These are phyloP conservation scores for Boletellus deceptivus DNA, from an alignment of 1,284 basidiomycete species.

Conservation along the genomic window DNA sequence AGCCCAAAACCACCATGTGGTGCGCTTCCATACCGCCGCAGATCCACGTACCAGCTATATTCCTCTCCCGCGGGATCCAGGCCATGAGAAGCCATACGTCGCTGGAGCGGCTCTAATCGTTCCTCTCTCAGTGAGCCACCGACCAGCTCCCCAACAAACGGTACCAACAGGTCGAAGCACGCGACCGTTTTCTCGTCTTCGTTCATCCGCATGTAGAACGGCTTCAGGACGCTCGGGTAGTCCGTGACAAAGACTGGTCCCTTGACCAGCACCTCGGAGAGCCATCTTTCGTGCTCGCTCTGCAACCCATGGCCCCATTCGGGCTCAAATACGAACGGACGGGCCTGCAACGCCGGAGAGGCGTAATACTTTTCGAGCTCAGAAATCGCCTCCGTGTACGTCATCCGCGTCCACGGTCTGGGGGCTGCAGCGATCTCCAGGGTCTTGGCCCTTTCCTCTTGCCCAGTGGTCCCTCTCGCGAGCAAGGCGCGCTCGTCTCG, in stretches of 20 bases:
- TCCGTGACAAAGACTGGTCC: slow-evolving; percentile 91
- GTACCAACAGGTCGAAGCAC: slow-evolving; percentile 94
- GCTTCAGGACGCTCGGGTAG: slow-evolving; percentile 83
- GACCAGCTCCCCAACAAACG: slow-evolving; percentile 84
- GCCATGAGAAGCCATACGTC: slow-evolving; percentile 50
- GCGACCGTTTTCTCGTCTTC: slow-evolving; percentile 62
- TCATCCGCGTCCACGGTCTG: slow-evolving; percentile 67
- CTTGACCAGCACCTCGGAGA: slow-evolving; percentile 64
- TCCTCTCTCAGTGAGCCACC: slow-evolving; percentile 94
- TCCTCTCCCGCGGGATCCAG: slow-evolving; percentile 45
- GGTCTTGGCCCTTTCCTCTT: slow-evolving; percentile 16
- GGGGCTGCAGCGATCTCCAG: slow-evolving; percentile 38
- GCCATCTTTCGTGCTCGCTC: slow-evolving; percentile 91
- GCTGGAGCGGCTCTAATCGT: slow-evolving; percentile 54
- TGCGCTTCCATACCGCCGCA: slow-evolving; percentile 77
- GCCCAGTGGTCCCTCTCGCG: slow-evolving; percentile 36
- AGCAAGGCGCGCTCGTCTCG: slow-evolving; percentile 36
- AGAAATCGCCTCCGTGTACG: slow-evolving; percentile 76
- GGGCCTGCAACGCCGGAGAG: slow-evolving; percentile 19
- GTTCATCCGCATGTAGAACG: slow-evolving; percentile 93
- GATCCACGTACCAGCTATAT: slow-evolving; percentile 85
- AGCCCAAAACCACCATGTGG: slow-evolving; percentile 93
- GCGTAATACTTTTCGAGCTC: slow-evolving; percentile 49
- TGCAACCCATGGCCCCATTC: slow-evolving; percentile 73
- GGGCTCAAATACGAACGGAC: slow-evolving; percentile 56